Percentiles rank a stretch among this genome's conserved stretches.
Evolutionary conservation across 2,329 filamentous ascomycete genomes (phyloP).

Genomic region (Fusarium hainanense): DNA sequence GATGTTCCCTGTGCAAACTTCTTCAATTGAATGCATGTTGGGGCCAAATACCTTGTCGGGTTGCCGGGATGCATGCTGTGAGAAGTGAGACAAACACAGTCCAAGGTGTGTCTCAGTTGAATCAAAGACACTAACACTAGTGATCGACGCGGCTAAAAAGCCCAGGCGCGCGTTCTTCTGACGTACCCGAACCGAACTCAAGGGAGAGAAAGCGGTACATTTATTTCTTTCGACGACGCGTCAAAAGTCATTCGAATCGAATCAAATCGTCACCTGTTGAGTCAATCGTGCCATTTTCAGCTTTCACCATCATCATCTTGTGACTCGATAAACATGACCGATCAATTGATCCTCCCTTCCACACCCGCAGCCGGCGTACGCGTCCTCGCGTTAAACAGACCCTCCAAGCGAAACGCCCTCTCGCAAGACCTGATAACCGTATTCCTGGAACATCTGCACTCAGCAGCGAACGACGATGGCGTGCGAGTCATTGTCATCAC

Average conservation of each 20-base stretch:
- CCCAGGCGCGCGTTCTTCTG: conserved; percentile 20
- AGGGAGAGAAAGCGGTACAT: neutral
- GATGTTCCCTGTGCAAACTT: neutral
- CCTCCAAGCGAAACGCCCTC: conserved; percentile 68
- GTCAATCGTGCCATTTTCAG: conserved; percentile 10
- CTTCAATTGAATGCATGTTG: neutral
- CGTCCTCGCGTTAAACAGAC: conserved; percentile 63
- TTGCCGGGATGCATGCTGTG: neutral
- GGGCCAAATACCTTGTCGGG: neutral
- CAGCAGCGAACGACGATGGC: conserved; percentile 39
- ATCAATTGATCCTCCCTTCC: conserved; percentile 41
- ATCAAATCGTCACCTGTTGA: neutral
- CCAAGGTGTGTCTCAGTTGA: conserved; percentile 42
- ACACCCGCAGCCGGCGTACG: conserved; percentile 53
- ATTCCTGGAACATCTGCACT: conserved; percentile 49
- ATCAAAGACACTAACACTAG: conserved; percentile 21
- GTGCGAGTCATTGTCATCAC: conserved; percentile 55
- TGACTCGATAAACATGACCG: conserved; percentile 15
- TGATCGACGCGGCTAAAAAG: conserved; percentile 27
- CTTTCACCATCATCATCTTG: too few relatives aligned
- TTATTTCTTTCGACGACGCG: neutral
- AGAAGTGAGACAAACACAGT: neutral
- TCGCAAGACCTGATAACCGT: conserved; percentile 62
- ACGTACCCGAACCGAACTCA: conserved; percentile 20
- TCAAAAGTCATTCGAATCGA: neutral